phyloP scores from a whole-genome alignment of 78 protist genomes.

The Dictyostelium intermedium region DNA sequence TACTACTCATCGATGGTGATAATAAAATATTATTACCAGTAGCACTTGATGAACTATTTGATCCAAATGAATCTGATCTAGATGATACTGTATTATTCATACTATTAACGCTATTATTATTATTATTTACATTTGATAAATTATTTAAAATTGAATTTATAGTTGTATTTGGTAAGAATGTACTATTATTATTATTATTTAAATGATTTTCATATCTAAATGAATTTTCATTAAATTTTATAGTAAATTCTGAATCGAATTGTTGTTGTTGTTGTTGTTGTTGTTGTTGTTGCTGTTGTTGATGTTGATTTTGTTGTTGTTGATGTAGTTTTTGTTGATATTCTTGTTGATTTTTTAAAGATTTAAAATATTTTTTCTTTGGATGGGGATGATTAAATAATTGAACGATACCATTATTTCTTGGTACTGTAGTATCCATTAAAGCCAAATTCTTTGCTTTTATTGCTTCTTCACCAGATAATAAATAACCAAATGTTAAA shows the following conservation, averaged over 20 bases:
- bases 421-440: conserved; percentile 39
- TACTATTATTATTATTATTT: not conserved
- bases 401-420: conserved; percentile 84
- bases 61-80: conserved; percentile 25
- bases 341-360: not conserved
- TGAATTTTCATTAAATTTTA: conserved; percentile 1
- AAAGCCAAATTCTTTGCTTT: conserved; percentile 73
- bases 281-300: not conserved
- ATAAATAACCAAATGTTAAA: conserved; percentile 94
- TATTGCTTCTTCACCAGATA: conserved; percentile 85
- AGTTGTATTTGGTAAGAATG: not conserved
- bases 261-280: not conserved
- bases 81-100: not conserved
- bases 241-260: not conserved
- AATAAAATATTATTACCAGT: not conserved
- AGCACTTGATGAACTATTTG: not conserved
- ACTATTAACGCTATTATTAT: not conserved
- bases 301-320: not conserved
- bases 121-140: conserved; percentile 2
- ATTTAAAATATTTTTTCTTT: conserved; percentile 2
- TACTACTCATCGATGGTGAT: not conserved
- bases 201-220: not conserved
- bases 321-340: not conserved
- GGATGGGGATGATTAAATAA: conserved; percentile 91
- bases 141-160: not conserved